Evolutionary conservation across 495 filamentous ascomycete species (phyloP), one percentile per base, ranked within the genome.

Genomic region (Penicillium cataractarum): DNA sequence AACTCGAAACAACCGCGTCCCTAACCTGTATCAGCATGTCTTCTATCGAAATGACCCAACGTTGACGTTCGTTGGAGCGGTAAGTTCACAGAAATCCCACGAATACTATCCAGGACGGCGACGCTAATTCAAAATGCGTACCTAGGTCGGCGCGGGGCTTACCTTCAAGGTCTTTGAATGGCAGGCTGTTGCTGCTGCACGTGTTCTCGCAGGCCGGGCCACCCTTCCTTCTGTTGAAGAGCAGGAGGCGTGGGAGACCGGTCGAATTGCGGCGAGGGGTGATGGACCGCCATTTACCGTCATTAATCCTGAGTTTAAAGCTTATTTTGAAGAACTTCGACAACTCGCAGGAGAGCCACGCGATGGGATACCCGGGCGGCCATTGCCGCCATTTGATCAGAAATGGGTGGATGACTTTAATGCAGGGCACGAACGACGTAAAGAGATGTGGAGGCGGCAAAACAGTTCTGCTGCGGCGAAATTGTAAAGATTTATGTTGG

Each of bases 101-200:
- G 9, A n/a, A 54, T n/a, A 19, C 8, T 8, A 0, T 19, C 33
- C 4, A 12, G 0, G 1, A 26, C 10, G 24, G n/a, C 0, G 12
- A 42, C n/a, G 33, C 58, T 22, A 72, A 80, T 3, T 63, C 74
- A 17, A 71, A 68, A 0, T 72, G 67, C 74, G 74, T 61, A 67
- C 75, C 4, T 74, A 86, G 75, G 77, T 84, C 13, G 80, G 79
- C 21, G 83, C 80, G 9, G 85, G 82, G 0, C 74, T 87, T n/a
- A 86, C 82, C 4, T 85, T 87, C 73, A 80, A 80, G 24, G 76
- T 86, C 2, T 87, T 84, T 54, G 84, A 88, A 72, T 87, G 82
- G 81, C 85, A 88, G 68, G 84, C 84, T 15, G 84, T 87, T 1
- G 79, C 81, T 0, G 80, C 82, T 0, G 85, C 84, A 0, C 81